Base-by-base conservation (phyloP, 2,329 filamentous ascomycete species). In the Paracorniculantispora psalliotae region DNA sequence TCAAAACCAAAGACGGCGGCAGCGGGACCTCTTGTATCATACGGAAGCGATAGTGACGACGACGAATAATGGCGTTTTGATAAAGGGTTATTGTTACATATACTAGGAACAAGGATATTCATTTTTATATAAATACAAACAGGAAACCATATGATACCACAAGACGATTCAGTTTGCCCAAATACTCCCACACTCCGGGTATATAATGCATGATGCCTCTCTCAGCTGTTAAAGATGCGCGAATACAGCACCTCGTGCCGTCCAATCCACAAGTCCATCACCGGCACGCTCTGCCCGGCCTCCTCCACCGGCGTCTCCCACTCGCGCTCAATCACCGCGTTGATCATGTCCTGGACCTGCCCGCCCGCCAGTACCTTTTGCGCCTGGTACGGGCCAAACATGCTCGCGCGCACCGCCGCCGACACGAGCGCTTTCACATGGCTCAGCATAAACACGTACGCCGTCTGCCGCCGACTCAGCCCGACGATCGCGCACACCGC, bases 11-110 rank as follows among this genome's bases (percentile, higher is more conserved):
- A 85, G 55, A 73, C 81, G 10, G 75, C 81, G 28, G 64, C 84
- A 28, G 73, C 82, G 19, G 91, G 90, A 1, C 89, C 91, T 7
- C 75, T 97, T 64, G 94, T 97, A 21, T 89, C 83, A 26, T 99
- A 99, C 68, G 92, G 87, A 59, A 97, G 91, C 71, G 92, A 96
- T 73, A 90, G 92, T 69, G 92, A 96, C 61, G 89, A 79, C 59
- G 75, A 80, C 67, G 71, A 61, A 62, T 67, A 67, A 61, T 68
- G 61, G 64, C 65, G 66, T 68, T 49, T 43, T 30, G 19, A 21
- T 44, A 48, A 10, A 9, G 28, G 30, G 46, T 26, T 44, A 46
- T 48, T 37, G 19, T 19, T 25, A 43, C 35, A 61, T 61, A 57
- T 63, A 69, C 61, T 67, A 28, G 50, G 33, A 9, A 41, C 41